Conservation (phyloP, 1,284 basidiomycete species). For the Moniliophthora roreri region DNA sequence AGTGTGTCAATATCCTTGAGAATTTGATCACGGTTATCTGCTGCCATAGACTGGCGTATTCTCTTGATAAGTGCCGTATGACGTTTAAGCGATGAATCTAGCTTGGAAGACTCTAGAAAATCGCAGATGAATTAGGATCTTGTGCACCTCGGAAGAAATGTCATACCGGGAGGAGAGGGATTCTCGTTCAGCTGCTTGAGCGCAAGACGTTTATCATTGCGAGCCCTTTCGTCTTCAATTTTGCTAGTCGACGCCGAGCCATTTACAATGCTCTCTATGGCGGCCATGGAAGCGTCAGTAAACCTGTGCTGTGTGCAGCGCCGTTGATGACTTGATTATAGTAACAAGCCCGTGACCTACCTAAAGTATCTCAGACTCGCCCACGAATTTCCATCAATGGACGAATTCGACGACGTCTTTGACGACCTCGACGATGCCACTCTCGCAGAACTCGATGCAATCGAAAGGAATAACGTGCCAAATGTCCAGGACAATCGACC, state of each 20-base stretch:
- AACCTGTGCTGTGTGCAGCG: slow-evolving; percentile 12
- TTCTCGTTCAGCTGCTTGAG: slow-evolving; percentile 56
- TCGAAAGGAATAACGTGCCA: slow-evolving; percentile 43
- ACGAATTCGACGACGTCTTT: slow-evolving; percentile 66
- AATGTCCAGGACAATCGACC: slow-evolving; percentile 33
- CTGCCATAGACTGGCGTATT: slow-evolving; percentile 77
- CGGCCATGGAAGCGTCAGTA: not conserved
- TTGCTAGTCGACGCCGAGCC: slow-evolving; percentile 28
- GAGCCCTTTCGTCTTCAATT: slow-evolving; percentile 62
- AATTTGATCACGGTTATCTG: slow-evolving; percentile 81
- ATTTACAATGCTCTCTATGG: slow-evolving; percentile 33
- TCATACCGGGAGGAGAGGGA: slow-evolving; percentile 45
- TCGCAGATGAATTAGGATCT: slow-evolving; percentile 4
- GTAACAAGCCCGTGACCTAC: not conserved
- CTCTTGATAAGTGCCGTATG: slow-evolving; percentile 94
- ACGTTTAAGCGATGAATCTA: slow-evolving; percentile 92
- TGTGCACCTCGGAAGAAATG: slow-evolving; percentile 6
- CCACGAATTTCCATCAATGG: slow-evolving; percentile 36
- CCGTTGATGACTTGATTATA: slow-evolving; percentile 13
- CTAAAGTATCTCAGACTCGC: not conserved
- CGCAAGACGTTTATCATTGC: slow-evolving; percentile 52
- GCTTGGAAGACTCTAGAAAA: slow-evolving; percentile 55
- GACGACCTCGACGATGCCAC: slow-evolving; percentile 66
- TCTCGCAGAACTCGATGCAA: slow-evolving; percentile 58
- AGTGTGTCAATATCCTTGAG: slow-evolving; percentile 90